These are phyloP conservation scores for Tetrapisispora namnaoensis DNA, from an alignment of 805 yeast species.

Conservation along the genomic window DNA sequence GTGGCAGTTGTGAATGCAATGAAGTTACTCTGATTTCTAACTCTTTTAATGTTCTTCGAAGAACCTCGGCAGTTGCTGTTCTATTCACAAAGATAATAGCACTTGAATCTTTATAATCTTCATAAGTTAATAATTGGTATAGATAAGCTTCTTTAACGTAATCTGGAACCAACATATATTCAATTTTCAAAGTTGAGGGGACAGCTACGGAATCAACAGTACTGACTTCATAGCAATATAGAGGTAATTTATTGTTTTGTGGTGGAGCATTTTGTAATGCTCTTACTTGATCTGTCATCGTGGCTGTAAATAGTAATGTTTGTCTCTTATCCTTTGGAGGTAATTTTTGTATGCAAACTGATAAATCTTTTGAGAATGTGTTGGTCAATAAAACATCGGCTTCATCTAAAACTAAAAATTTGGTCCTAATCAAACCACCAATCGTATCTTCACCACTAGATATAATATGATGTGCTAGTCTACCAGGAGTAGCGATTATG, in stretches of 20 bases:
- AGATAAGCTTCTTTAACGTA: constrained; percentile 86
- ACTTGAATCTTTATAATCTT: constrained; percentile 52
- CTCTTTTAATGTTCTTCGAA: constrained; percentile 64
- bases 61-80: constrained; percentile 79
- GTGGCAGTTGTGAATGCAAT: constrained; percentile 91
- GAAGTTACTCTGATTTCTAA: constrained; percentile 79
- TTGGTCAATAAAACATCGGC: constrained; percentile 86
- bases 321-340: constrained; percentile 71
- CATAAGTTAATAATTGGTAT: constrained; percentile 53
- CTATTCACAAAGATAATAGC: constrained; percentile 87
- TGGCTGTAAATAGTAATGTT: constrained; percentile 88
- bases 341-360: constrained; percentile 57
- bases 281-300: constrained; percentile 87
- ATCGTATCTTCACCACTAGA: constrained; percentile 84
- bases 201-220: constrained; percentile 66
- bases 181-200: constrained; percentile 59
- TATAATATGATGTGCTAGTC: constrained; percentile 84
- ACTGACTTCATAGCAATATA: constrained; percentile 65
- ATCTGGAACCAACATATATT: constrained; percentile 70
- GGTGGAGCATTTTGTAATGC: constrained; percentile 57
- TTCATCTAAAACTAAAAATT: constrained; percentile 84
- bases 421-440: constrained; percentile 65
- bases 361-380: constrained; percentile 72
- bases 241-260: constrained; percentile 44
- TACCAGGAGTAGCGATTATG: constrained; percentile 94